Evolutionary conservation across 306 rosid species (phyloP).

Genomic region (Alnus rubra): DNA sequence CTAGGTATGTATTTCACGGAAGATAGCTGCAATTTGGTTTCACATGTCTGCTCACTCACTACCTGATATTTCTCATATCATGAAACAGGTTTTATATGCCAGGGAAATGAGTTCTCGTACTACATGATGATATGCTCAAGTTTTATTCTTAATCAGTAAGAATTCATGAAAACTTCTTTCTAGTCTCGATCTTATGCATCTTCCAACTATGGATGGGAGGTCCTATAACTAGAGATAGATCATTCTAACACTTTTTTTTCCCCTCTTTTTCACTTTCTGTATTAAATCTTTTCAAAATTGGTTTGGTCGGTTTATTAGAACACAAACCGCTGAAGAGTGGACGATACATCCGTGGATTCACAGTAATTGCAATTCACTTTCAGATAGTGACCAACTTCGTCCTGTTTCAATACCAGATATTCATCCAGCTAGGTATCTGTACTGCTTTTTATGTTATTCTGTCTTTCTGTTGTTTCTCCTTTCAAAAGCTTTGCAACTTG

Average conservation of each 20-base stretch:
- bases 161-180: slow-evolving; percentile 12
- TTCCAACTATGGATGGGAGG: slow-evolving; percentile 8
- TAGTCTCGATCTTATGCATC: slow-evolving; percentile 19
- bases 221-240: slow-evolving; percentile 8
- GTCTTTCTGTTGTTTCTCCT: background rate
- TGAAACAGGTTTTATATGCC: slow-evolving; percentile 83
- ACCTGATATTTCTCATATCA: slow-evolving; percentile 23
- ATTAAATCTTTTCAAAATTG: slow-evolving; percentile 9
- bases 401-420: slow-evolving; percentile 86
- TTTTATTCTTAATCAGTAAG: slow-evolving; percentile 96
- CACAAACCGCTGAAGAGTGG: slow-evolving; percentile 77
- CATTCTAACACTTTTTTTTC: slow-evolving; percentile 13
- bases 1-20: slow-evolving; percentile 52
- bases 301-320: slow-evolving; percentile 46
- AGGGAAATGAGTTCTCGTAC: slow-evolving; percentile 98
- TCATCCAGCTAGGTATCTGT: slow-evolving; percentile 87
- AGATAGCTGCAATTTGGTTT: slow-evolving; percentile 13
- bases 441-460: slow-evolving; percentile 2
- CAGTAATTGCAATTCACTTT: slow-evolving; percentile 85
- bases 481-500: background rate
- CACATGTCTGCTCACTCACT: slow-evolving; percentile 11
- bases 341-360: slow-evolving; percentile 91
- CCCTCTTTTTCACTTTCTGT: slow-evolving; percentile 7
- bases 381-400: slow-evolving; percentile 86
- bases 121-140: slow-evolving; percentile 99